Conservation (phyloP, 352 stramenopile species). For the Globisporangium recalcitrans region DNA sequence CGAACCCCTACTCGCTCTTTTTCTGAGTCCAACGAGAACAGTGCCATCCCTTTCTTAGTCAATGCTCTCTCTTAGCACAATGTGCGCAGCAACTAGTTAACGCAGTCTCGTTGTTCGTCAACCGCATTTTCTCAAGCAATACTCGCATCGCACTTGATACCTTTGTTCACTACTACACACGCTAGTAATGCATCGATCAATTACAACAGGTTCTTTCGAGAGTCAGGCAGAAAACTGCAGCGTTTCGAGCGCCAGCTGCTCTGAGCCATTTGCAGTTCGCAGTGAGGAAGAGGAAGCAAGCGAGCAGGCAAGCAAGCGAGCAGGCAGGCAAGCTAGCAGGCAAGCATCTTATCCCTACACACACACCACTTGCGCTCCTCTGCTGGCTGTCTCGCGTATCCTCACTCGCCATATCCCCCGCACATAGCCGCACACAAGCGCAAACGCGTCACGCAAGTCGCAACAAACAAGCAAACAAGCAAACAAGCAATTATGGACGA, state of each 20-base stretch:
- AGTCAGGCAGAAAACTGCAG: conserved; percentile 4
- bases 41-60: background rate
- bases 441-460: background rate
- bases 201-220: background rate
- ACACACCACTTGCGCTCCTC: background rate
- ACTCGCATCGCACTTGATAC: no score
- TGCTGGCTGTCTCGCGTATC: background rate
- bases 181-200: no score
- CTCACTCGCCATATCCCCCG: background rate
- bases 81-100: no score
- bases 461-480: background rate
- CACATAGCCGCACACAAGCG: background rate
- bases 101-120: no score
- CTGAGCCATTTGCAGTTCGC: background rate
- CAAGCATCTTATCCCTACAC: background rate
- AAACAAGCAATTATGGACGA: conserved; percentile 26
- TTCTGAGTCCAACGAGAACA: background rate
- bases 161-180: no score
- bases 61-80: background rate
- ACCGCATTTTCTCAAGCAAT: no score
- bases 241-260: conserved; percentile 6
- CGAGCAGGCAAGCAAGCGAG: background rate
- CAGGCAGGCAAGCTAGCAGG: background rate
- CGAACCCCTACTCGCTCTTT: background rate
- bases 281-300: background rate